phyloP scores from a whole-genome alignment of 257 asterid species.

The Solanum virginianum region DNA sequence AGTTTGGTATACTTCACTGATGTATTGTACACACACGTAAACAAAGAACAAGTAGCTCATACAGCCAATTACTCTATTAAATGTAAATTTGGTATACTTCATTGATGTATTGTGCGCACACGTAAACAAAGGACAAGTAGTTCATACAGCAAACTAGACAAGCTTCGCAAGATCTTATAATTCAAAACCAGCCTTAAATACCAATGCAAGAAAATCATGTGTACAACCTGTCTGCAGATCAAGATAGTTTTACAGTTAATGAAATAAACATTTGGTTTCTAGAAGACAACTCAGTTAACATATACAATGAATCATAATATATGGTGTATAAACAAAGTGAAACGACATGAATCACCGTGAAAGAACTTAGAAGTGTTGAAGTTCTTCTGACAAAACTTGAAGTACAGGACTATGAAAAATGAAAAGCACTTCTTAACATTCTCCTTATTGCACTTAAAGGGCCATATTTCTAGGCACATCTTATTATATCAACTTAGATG shows the following conservation, averaged over 20 bases:
- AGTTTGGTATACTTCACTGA: too few relatives aligned
- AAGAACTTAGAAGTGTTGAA: neutral
- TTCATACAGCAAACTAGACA: neutral
- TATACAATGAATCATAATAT: neutral
- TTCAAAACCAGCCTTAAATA: neutral
- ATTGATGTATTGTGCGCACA: neutral
- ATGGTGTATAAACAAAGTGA: neutral
- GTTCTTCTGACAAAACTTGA: neutral
- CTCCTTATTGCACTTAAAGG: neutral
- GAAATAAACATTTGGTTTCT: neutral
- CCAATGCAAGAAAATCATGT: neutral
- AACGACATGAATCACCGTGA: neutral
- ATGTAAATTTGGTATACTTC: too few relatives aligned
- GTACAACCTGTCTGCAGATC: neutral
- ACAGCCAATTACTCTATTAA: too few relatives aligned
- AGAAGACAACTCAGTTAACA: neutral
- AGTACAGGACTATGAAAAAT: neutral
- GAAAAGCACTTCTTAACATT: neutral
- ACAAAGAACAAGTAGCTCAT: too few relatives aligned
- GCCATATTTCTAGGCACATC: neutral
- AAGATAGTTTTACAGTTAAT: neutral
- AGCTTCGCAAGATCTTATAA: neutral
- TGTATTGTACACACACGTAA: too few relatives aligned
- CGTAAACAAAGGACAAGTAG: neutral
- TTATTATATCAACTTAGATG: neutral